Percentiles rank a stretch among this genome's conserved stretches.
Evolutionary conservation across 192 early-diverging fungal genomes (phyloP).

Genomic region (Umbelopsis ramanniana): DNA sequence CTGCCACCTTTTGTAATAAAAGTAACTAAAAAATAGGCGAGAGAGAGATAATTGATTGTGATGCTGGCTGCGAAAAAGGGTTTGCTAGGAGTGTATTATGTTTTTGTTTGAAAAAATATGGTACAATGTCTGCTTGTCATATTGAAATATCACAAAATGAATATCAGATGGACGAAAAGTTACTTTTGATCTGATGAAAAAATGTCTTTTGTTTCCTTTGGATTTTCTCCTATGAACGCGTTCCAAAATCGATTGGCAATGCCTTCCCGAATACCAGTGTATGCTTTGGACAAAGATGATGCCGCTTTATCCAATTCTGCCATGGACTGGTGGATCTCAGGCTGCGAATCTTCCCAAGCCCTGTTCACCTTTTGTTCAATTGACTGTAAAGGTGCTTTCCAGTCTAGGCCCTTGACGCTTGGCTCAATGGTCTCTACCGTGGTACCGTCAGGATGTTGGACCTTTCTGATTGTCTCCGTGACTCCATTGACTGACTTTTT

Average conservation of each 20-base stretch:
- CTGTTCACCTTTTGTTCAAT: constrained; percentile 7
- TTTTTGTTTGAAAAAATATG: no score
- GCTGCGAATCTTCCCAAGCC: constrained; percentile 7
- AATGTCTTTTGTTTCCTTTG: background rate
- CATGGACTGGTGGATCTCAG: background rate
- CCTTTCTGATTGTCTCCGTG: background rate
- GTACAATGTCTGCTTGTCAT: no score
- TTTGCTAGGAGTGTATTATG: no score
- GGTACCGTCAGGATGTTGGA: background rate
- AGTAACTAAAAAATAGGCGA: no score
- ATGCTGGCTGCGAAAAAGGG: no score
- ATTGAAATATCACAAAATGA: background rate
- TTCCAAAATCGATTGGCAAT: background rate
- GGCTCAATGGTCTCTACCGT: background rate
- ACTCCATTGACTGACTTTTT: constrained; percentile 1
- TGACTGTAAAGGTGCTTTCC: background rate
- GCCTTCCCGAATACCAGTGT: constrained; percentile 9
- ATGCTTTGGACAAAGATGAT: background rate
- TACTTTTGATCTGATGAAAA: background rate
- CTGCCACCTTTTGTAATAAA: no score
- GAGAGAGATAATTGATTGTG: no score
- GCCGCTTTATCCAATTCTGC: constrained; percentile 9
- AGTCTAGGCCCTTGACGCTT: background rate
- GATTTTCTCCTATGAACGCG: background rate
- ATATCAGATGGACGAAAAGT: no score